Evolutionary conservation across 2,329 filamentous ascomycete genomes (phyloP), one percentile per base, ranked within the genome.

Genomic region (Verticillium nonalfalfae): DNA sequence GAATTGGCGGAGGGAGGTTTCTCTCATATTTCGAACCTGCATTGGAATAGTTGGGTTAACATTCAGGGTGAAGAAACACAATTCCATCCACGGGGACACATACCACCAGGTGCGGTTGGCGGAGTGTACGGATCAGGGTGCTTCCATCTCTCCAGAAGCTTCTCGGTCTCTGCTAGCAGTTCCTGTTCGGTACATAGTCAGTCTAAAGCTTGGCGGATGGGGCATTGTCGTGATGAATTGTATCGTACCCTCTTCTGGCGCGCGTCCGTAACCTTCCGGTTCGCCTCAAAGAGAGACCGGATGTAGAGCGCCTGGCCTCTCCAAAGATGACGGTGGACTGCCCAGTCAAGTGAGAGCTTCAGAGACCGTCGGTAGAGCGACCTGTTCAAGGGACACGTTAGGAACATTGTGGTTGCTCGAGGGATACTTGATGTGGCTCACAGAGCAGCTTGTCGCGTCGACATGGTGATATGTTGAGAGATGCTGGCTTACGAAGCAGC

Each of bases 281-380:
- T 98, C 62, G 92, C 92, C 75, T 99, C 95, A 73, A 98, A 99
- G 14, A 98, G 84, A 40, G 90, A 93, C 70, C 95, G 89, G 70
- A 99, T 96, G 76, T 99, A 98, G 66, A 98, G 81, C 36, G 95
- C 95, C 77, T 98, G 95, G 65, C 94, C 93, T 70, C 95, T 90
- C 94, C 95, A 99, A 64, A 97, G 79, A 71, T 94, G 87, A 68
- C 95, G 86, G 74, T 97, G 91, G 65, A 98, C 93, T 62, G 92
- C 87, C 95, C 95, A 99, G 80, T 97, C 93, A 67, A 98, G 87
- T 52, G 95, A 85, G 66, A 97, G 87, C 83, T 97, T 97, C 73
- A 99, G 78, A 33, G 93, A 93, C 69, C 93, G 91, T 73, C 94
- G 89, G 78, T 99, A 99, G 64, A 99, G 89, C 52, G 86, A 88